Conservation (phyloP, 441 rosid species). For the Erodium texanum region DNA sequence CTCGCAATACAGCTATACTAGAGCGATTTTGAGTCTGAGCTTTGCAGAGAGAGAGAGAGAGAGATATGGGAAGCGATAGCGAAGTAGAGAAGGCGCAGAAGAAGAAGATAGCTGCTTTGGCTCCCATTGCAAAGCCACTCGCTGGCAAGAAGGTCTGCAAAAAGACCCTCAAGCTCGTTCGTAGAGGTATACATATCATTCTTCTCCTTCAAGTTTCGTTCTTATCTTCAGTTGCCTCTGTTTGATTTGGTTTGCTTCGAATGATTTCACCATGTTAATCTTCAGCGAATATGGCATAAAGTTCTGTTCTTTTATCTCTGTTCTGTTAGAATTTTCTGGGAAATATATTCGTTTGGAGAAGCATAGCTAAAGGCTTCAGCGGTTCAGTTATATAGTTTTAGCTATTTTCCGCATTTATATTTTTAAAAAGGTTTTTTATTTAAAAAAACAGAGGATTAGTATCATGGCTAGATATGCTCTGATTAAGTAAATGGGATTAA, state of each 20-base stretch:
- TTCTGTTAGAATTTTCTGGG: background rate
- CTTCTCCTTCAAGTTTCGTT: background rate
- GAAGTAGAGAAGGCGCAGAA: slow-evolving; percentile 65
- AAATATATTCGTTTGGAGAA: too few relatives aligned
- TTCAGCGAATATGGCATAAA: background rate
- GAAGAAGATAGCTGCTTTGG: slow-evolving; percentile 50
- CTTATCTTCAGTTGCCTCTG: background rate
- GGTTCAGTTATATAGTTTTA: background rate
- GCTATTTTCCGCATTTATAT: background rate
- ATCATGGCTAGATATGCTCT: background rate
- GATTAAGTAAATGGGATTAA: background rate
- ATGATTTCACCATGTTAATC: too few relatives aligned
- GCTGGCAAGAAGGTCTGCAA: slow-evolving; percentile 92
- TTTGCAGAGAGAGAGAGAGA: too few relatives aligned
- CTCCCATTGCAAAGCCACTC: slow-evolving; percentile 88
- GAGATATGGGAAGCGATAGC: slow-evolving; percentile 69
- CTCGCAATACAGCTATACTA: background rate
- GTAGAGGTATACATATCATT: slow-evolving; percentile 39
- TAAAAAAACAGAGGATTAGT: background rate
- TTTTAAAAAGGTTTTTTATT: too few relatives aligned
- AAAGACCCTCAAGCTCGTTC: slow-evolving; percentile 76
- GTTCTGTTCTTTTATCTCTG: too few relatives aligned
- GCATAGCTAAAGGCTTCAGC: too few relatives aligned
- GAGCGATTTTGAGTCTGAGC: too few relatives aligned
- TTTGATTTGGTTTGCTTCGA: background rate